A percentile compares a stretch with the other conserved stretches of the same genome.
phyloP scores from a whole-genome alignment of 345 rosid genomes.

The Adansonia digitata region DNA sequence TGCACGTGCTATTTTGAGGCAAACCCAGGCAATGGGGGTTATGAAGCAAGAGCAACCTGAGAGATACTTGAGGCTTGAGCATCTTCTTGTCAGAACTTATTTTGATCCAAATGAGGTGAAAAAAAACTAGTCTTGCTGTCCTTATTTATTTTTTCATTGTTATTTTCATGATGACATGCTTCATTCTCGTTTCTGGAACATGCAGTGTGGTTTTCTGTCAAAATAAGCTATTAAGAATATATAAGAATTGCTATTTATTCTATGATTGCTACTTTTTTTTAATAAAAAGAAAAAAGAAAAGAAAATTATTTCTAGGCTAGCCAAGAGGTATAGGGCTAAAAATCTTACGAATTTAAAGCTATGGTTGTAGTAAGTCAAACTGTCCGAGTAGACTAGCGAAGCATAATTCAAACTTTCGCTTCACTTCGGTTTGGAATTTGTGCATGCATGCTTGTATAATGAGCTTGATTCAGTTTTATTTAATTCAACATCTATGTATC shows the following conservation, averaged over 20 bases:
- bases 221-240: background rate
- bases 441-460: background rate
- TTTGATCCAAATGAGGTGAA: slow-evolving; percentile 94
- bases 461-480: background rate
- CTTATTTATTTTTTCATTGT: background rate
- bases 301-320: background rate
- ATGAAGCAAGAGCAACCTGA: slow-evolving; percentile 99
- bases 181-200: background rate
- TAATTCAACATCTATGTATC: background rate
- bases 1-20: slow-evolving; percentile 91
- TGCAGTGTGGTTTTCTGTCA: background rate
- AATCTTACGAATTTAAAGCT: background rate
- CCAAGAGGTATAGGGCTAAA: background rate
- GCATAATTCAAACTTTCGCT: background rate
- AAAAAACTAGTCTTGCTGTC: slow-evolving; percentile 1
- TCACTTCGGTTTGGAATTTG: background rate
- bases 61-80: slow-evolving; percentile 89
- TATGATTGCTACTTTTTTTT: background rate
- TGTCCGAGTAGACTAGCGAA: background rate
- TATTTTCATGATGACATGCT: background rate
- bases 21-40: slow-evolving; percentile 98
- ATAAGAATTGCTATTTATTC: background rate
- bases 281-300: too few species aligned
- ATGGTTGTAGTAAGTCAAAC: background rate
- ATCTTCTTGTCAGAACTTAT: slow-evolving; percentile 89